These are phyloP conservation scores for Colletotrichum scovillei DNA, from an alignment of 2,329 filamentous ascomycete species.

Conservation along the genomic window DNA sequence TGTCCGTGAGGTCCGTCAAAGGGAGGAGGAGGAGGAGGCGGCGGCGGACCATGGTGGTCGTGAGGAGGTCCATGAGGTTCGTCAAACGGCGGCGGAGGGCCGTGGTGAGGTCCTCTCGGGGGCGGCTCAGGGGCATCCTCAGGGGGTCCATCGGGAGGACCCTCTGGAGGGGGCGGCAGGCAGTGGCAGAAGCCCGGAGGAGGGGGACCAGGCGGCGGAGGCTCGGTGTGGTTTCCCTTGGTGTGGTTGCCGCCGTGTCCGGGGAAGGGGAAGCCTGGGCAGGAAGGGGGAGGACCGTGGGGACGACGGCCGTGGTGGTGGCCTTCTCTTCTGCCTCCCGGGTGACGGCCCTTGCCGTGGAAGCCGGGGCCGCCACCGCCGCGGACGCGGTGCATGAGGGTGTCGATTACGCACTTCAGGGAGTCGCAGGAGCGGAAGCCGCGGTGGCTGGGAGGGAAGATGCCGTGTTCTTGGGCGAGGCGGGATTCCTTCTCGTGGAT, in stretches of 20 bases:
- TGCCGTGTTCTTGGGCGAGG: constrained; percentile 49
- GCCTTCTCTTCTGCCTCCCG: not conserved
- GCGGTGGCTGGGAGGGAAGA: constrained; percentile 23
- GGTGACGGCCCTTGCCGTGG: constrained; percentile 7
- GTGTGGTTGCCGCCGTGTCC: constrained; percentile 40
- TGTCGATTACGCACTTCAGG: constrained; percentile 55
- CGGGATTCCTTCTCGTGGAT: constrained; percentile 56
- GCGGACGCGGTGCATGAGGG: constrained; percentile 52
- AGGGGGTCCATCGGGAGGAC: constrained; percentile 15
- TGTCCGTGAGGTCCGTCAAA: not conserved
- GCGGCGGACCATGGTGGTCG: constrained; percentile 38
- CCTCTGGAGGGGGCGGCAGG: constrained; percentile 40
- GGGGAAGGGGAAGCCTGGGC: constrained; percentile 38
- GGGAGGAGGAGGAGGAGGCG: constrained; percentile 19
- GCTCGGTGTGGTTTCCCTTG: constrained; percentile 40
- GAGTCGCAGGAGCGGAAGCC: constrained; percentile 49
- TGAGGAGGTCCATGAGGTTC: constrained; percentile 32
- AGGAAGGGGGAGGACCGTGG: constrained; percentile 6
- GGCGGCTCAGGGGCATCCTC: constrained; percentile 34
- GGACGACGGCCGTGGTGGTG: not conserved
- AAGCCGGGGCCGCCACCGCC: constrained; percentile 47
- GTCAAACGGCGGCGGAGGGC: constrained; percentile 35
- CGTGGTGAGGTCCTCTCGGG: constrained; percentile 42
- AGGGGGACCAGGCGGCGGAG: constrained; percentile 36
- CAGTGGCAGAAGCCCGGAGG: constrained; percentile 44